Conservation (phyloP, 805 yeast species). For the Saccharomyces cerevisiae region DNA sequence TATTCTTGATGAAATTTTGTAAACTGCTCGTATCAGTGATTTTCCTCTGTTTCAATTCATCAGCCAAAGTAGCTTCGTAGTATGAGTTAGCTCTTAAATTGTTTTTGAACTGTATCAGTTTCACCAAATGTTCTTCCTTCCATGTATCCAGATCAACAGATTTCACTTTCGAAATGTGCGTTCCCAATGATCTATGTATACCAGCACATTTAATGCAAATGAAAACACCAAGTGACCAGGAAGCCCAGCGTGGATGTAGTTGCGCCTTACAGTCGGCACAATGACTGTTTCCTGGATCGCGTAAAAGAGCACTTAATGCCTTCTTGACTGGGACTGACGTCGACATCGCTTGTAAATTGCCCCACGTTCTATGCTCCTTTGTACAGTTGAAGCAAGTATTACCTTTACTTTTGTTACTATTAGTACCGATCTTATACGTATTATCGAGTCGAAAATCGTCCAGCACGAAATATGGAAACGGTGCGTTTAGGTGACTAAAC, state of each 20-base stretch:
- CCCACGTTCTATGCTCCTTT: not conserved
- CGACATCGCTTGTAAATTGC: constrained; percentile 40
- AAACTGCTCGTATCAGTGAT: constrained; percentile 62
- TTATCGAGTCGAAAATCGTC: not conserved
- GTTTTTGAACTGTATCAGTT: constrained; percentile 84
- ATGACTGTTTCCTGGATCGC: constrained; percentile 63
- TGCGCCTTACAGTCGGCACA: constrained; percentile 91
- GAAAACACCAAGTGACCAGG: constrained; percentile 91
- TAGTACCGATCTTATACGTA: not conserved
- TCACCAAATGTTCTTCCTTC: constrained; percentile 84
- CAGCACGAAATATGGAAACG: not conserved
- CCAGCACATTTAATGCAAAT: constrained; percentile 94
- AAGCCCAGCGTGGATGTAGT: constrained; percentile 94
- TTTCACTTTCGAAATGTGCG: constrained; percentile 88
- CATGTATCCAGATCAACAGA: constrained; percentile 92
- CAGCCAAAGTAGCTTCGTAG: constrained; percentile 69
- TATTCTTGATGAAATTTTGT: constrained; percentile 83
- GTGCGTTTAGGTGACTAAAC: not conserved
- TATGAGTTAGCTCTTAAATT: constrained; percentile 55
- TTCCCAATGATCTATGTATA: constrained; percentile 89
- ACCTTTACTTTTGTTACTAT: not conserved
- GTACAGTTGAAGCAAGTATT: not conserved
- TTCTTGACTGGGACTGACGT: constrained; percentile 33
- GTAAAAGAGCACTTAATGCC: constrained; percentile 64
- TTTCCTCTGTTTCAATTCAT: constrained; percentile 1